Evolutionary conservation across 2,329 filamentous ascomycete species (phyloP).

Genomic region (Exophiala spinifera): DNA sequence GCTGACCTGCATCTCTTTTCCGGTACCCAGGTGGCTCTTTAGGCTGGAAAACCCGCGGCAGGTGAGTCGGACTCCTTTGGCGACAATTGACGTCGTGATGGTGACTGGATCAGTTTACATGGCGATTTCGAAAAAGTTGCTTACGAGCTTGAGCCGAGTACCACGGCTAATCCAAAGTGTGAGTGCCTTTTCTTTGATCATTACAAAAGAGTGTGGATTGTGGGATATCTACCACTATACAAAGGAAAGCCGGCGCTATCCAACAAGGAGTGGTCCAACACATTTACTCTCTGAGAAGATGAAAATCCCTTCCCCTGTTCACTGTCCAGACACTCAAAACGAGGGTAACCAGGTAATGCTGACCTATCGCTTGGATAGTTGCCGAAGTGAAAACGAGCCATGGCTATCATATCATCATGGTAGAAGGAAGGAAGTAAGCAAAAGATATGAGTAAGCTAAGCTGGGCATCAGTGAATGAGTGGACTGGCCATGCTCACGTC

Average conservation of each 20-base stretch:
- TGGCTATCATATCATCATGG: slow-evolving; percentile 68
- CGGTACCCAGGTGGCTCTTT: slow-evolving; percentile 53
- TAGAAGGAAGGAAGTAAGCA: slow-evolving; percentile 59
- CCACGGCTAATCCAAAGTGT: slow-evolving; percentile 56
- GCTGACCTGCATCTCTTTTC: slow-evolving; percentile 14
- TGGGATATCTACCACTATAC: slow-evolving; percentile 14
- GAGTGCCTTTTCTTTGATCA: slow-evolving; percentile 14
- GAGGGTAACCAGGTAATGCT: slow-evolving; percentile 8
- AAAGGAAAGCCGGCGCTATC: slow-evolving; percentile 1
- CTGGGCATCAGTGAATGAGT: slow-evolving; percentile 17
- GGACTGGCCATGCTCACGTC: slow-evolving; percentile 28
- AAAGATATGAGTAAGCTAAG: slow-evolving; percentile 3
- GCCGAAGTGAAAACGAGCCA: slow-evolving; percentile 61
- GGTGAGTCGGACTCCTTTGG: too few relatives aligned
- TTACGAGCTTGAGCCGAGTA: slow-evolving; percentile 60
- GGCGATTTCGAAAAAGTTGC: slow-evolving; percentile 60
- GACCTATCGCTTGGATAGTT: slow-evolving; percentile 34
- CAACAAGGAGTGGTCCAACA: slow-evolving; percentile 15
- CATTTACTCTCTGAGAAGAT: neutral
- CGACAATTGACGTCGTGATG: too few relatives aligned
- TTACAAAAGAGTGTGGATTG: neutral
- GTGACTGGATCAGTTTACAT: slow-evolving; percentile 52
- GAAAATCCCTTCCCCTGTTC: neutral
- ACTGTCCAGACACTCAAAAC: slow-evolving; percentile 3
- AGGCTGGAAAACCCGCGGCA: slow-evolving; percentile 53